Percentiles rank a stretch among this genome's conserved stretches.
These are phyloP conservation scores for Alternaria angustiovoidea DNA, from an alignment of 2,329 filamentous ascomycete genomes.

Conservation along the genomic window DNA sequence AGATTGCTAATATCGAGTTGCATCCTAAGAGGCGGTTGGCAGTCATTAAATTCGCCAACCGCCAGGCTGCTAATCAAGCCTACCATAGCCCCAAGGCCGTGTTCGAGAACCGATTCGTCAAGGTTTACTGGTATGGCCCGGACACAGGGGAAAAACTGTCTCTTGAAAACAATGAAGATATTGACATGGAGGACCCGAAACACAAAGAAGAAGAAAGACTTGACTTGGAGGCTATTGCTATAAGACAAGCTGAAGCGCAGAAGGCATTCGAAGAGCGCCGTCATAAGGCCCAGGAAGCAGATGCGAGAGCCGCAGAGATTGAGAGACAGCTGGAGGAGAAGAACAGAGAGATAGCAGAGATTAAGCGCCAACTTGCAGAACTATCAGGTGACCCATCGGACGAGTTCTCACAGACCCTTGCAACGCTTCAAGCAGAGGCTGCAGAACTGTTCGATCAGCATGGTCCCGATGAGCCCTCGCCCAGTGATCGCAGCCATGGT, in stretches of 20 bases:
- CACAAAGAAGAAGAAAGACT: slow-evolving; percentile 58
- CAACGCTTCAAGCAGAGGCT: slow-evolving; percentile 56
- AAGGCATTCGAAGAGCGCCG: slow-evolving; percentile 71
- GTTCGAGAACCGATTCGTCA: slow-evolving; percentile 86
- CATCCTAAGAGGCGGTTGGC: slow-evolving; percentile 72
- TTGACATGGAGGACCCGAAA: not conserved
- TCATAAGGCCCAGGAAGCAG: slow-evolving; percentile 69
- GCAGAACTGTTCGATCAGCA: slow-evolving; percentile 72
- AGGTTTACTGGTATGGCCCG: slow-evolving; percentile 78
- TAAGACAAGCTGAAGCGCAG: slow-evolving; percentile 76
- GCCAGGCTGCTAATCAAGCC: slow-evolving; percentile 72
- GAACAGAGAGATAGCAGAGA: slow-evolving; percentile 68
- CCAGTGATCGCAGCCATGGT: slow-evolving; percentile 23
- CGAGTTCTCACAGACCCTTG: slow-evolving; percentile 28
- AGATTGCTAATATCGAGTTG: slow-evolving; percentile 69
- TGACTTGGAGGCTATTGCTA: slow-evolving; percentile 73
- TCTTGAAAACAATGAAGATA: slow-evolving; percentile 28
- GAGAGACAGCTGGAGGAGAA: slow-evolving; percentile 71
- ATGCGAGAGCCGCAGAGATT: slow-evolving; percentile 68
- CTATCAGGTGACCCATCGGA: slow-evolving; percentile 38
- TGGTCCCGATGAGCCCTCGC: slow-evolving; percentile 28
- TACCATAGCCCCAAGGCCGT: slow-evolving; percentile 81
- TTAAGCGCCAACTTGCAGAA: slow-evolving; percentile 70
- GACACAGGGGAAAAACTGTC: slow-evolving; percentile 16
- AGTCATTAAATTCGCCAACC: slow-evolving; percentile 72